Conservation (phyloP, 2,329 filamentous ascomycete genomes). For the Diaporthe capsici region DNA sequence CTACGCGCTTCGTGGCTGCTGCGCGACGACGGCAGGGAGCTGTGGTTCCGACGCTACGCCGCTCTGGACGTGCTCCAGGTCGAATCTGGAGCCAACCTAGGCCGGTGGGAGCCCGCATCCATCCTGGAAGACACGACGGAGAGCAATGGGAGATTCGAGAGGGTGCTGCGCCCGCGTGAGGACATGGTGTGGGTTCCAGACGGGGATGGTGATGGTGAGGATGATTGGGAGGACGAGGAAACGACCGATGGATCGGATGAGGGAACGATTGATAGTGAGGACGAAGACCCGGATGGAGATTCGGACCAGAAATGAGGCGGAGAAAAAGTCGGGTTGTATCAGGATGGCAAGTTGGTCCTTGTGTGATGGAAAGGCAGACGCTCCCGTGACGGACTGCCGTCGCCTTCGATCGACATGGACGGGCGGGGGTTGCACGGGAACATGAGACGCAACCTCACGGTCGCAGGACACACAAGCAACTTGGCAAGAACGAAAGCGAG, state of each 20-base stretch:
- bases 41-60: background rate
- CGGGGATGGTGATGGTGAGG: background rate
- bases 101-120: no score
- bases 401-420: background rate
- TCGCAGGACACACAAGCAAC: background rate
- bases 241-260: background rate
- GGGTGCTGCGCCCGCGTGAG: background rate
- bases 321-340: background rate
- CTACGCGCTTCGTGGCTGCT: background rate
- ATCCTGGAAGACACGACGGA: background rate
- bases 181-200: background rate
- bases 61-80: background rate
- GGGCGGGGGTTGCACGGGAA: conserved; percentile 5
- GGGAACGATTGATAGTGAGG: background rate
- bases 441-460: background rate
- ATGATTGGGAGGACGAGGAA: background rate
- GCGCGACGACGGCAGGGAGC: background rate
- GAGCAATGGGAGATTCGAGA: background rate
- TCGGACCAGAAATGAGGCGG: background rate
- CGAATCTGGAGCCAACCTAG: no score
- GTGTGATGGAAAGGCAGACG: background rate
- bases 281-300: background rate
- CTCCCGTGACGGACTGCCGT: background rate
- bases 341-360: background rate
- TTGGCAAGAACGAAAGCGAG: background rate